A percentile compares a stretch with the other conserved stretches of the same genome.
These are phyloP conservation scores for Hyaloraphidium curvatum DNA, from an alignment of 192 early-diverging fungal genomes.

Conservation along the genomic window DNA sequence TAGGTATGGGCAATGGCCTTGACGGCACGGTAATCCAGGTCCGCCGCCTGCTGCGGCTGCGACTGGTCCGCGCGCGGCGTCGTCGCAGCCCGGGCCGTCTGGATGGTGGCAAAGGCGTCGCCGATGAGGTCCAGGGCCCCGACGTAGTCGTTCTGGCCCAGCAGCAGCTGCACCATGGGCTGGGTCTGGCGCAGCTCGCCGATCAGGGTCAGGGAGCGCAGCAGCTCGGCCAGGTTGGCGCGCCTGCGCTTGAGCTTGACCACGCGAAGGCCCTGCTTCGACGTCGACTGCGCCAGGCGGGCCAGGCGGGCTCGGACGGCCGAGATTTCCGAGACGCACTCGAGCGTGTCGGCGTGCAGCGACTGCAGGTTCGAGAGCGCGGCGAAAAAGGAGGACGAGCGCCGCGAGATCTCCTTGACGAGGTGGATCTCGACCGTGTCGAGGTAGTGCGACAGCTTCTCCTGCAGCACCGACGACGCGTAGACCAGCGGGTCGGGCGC, in stretches of 20 bases:
- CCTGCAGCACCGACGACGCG: slow-evolving; percentile 53
- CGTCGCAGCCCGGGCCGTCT: slow-evolving; percentile 13
- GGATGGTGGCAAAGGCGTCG: slow-evolving; percentile 36
- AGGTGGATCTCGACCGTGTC: slow-evolving; percentile 90
- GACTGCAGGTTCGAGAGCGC: slow-evolving; percentile 83
- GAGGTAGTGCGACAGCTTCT: slow-evolving; percentile 70
- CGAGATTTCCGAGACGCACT: slow-evolving; percentile 76
- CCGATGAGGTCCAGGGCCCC: slow-evolving; percentile 78
- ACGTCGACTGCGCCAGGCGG: slow-evolving; percentile 34
- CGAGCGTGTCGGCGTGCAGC: slow-evolving; percentile 74
- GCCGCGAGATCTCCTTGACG: slow-evolving; percentile 78
- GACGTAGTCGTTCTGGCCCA: slow-evolving; percentile 65
- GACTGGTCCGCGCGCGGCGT: slow-evolving; percentile 7
- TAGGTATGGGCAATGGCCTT: slow-evolving; percentile 26
- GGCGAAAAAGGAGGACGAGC: slow-evolving; percentile 90
- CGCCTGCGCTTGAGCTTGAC: slow-evolving; percentile 57
- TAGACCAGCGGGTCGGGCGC: slow-evolving; percentile 28
- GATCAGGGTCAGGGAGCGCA: slow-evolving; percentile 49
- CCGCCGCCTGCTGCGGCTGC: background rate
- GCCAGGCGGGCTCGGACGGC: slow-evolving; percentile 48
- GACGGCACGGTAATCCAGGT: slow-evolving; percentile 38
- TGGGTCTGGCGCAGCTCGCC: slow-evolving; percentile 56
- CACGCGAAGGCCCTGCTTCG: slow-evolving; percentile 61
- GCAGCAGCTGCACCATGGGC: slow-evolving; percentile 62
- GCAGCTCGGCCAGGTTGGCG: slow-evolving; percentile 45